A percentile compares a stretch with the other conserved stretches of the same genome.
These are phyloP conservation scores for Penicillium lagena DNA, from an alignment of 495 filamentous ascomycete genomes.

Conservation along the genomic window DNA sequence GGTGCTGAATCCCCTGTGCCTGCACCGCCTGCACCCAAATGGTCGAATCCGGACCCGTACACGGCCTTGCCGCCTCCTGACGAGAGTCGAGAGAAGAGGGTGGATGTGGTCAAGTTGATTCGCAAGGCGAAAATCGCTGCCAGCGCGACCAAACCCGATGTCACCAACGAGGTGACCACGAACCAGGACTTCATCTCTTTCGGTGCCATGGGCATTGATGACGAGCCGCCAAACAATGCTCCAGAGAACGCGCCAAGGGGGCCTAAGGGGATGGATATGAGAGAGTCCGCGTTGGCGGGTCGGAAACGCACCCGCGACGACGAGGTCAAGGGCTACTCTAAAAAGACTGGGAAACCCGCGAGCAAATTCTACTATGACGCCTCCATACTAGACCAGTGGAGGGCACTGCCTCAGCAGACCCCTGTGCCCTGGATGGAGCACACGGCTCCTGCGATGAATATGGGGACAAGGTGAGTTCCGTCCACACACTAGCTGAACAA, in stretches of 20 bases:
- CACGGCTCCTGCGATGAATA: slow-evolving; percentile 21
- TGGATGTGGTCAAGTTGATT: slow-evolving; percentile 81
- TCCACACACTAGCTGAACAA: neutral
- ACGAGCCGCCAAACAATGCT: slow-evolving; percentile 13
- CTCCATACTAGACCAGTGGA: slow-evolving; percentile 54
- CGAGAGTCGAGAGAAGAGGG: slow-evolving; percentile 57
- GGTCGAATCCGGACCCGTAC: slow-evolving; percentile 94
- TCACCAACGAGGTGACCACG: slow-evolving; percentile 48
- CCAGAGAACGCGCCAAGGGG: slow-evolving; percentile 28
- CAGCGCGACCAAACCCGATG: slow-evolving; percentile 23
- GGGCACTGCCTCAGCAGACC: slow-evolving; percentile 27
- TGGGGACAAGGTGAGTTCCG: slow-evolving; percentile 23
- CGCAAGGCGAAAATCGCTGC: slow-evolving; percentile 66
- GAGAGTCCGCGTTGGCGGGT: slow-evolving; percentile 35
- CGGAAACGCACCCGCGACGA: slow-evolving; percentile 70
- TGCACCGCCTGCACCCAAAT: slow-evolving; percentile 51
- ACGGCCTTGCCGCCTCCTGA: slow-evolving; percentile 71
- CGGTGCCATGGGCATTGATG: slow-evolving; percentile 49
- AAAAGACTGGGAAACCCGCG: slow-evolving; percentile 36
- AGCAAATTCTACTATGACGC: slow-evolving; percentile 38
- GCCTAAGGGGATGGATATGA: slow-evolving; percentile 9
- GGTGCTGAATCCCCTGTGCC: slow-evolving; percentile 22
- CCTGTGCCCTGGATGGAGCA: slow-evolving; percentile 56
- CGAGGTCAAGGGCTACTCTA: slow-evolving; percentile 47
- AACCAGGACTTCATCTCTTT: slow-evolving; percentile 84